phyloP scores from a whole-genome alignment of 179 eudicot species.

The Dionaea muscipula region DNA sequence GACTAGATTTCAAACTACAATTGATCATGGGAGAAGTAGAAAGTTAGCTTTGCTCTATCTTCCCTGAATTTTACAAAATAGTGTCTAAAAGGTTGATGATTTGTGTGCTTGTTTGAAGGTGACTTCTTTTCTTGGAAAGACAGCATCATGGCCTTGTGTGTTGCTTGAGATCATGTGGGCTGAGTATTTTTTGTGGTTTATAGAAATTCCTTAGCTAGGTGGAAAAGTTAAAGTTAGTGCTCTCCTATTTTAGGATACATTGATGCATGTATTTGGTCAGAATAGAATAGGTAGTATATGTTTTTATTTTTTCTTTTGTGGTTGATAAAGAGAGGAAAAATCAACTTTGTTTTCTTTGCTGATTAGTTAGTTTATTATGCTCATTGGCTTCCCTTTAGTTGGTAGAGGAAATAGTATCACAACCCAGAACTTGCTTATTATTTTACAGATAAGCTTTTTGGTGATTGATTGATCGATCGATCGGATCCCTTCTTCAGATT shows the following conservation, averaged over 20 bases:
- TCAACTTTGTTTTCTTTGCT: too few relatives aligned
- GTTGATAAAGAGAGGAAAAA: too few relatives aligned
- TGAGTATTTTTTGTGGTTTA: not conserved
- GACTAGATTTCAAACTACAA: conserved; percentile 9
- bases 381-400: too few relatives aligned
- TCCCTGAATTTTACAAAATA: conserved; percentile 2
- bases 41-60: conserved; percentile 12
- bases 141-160: conserved; percentile 1
- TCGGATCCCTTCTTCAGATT: too few relatives aligned
- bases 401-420: too few relatives aligned
- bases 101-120: conserved; percentile 16
- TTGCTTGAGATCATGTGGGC: too few relatives aligned
- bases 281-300: not conserved
- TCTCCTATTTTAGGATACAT: not conserved
- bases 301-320: too few relatives aligned
- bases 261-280: not conserved
- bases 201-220: not conserved
- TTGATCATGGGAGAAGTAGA: conserved; percentile 19
- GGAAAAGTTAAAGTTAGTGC: not conserved
- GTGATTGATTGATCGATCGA: too few relatives aligned
- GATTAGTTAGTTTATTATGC: too few relatives aligned
- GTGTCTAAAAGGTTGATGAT: conserved; percentile 17
- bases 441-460: too few relatives aligned
- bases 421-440: too few relatives aligned
- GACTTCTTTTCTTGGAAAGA: conserved; percentile 10